Conservation (phyloP, 306 rosid genomes). For the Phaseolus lunatus region DNA sequence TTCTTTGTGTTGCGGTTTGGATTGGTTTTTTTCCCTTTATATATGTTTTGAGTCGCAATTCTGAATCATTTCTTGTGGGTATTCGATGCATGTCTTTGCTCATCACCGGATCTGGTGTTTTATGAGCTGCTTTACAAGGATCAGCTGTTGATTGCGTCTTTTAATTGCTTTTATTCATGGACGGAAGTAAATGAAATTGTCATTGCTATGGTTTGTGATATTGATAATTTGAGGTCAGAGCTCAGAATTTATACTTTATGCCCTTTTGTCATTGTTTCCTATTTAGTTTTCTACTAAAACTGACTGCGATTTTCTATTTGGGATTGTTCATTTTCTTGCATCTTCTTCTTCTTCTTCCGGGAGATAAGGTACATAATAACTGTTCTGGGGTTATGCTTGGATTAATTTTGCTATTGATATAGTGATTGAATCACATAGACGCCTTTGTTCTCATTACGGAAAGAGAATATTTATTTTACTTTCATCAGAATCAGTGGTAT, state of each 20-base stretch:
- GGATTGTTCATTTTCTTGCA: constrained; percentile 4
- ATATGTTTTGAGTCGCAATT: constrained; percentile 16
- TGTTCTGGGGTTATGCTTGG: constrained; percentile 15
- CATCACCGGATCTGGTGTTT: constrained; percentile 72
- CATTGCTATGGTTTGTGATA: background rate
- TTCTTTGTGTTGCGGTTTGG: background rate
- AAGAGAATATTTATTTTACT: background rate
- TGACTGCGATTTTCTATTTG: background rate
- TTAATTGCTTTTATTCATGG: constrained; percentile 19
- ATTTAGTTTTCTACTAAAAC: constrained; percentile 16
- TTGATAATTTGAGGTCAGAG: constrained; percentile 31
- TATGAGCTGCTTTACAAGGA: constrained; percentile 26
- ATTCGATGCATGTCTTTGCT: constrained; percentile 65
- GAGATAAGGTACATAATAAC: constrained; percentile 32
- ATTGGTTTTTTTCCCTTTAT: background rate
- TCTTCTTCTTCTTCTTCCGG: background rate
- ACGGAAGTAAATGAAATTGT: background rate
- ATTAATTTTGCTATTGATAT: background rate
- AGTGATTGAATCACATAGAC: constrained; percentile 7
- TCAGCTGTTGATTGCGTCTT: constrained; percentile 37
- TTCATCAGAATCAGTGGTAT: background rate
- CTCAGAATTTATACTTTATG: constrained; percentile 18
- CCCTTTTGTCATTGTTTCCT: constrained; percentile 17
- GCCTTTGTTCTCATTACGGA: background rate
- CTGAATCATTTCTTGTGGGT: constrained; percentile 21